Conservation (phyloP, 202 grass and related monocot genomes). For the Schoenoplectus tabernaemontani region DNA sequence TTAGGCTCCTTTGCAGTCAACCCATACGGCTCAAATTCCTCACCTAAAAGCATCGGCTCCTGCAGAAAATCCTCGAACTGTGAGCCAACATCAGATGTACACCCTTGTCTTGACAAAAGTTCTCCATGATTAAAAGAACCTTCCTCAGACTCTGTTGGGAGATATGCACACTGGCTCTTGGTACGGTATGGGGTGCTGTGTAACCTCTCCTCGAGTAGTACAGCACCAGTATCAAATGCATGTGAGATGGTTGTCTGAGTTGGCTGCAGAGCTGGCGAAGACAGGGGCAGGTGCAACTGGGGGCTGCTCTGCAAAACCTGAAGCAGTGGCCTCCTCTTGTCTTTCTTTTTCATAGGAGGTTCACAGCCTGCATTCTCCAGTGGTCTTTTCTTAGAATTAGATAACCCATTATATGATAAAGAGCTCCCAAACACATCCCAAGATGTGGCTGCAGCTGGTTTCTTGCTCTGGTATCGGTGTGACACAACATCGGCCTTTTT, state of each 20-base stretch:
- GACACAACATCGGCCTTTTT: constrained; percentile 23
- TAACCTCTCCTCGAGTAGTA: constrained; percentile 28
- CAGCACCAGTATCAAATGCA: constrained; percentile 34
- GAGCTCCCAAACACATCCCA: constrained; percentile 3
- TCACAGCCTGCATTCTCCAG: constrained; percentile 52
- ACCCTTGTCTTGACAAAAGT: constrained; percentile 39
- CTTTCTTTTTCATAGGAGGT: constrained; percentile 51
- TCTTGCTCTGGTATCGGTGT: constrained; percentile 58
- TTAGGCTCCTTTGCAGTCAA: constrained; percentile 36
- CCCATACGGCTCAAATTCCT: constrained; percentile 66
- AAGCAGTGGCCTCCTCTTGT: constrained; percentile 39
- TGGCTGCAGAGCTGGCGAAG: constrained; percentile 19
- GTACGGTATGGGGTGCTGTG: constrained; percentile 29
- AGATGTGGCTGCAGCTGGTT: background rate
- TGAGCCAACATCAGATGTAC: constrained; percentile 39
- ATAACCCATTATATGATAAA: background rate
- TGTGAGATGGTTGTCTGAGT: constrained; percentile 17
- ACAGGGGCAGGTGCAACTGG: constrained; percentile 29
- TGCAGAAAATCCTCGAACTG: constrained; percentile 55
- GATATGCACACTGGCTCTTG: constrained; percentile 50
- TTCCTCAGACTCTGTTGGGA: constrained; percentile 60
- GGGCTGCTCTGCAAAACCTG: constrained; percentile 59
- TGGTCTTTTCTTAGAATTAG: constrained; percentile 37
- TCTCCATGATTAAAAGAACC: constrained; percentile 50
- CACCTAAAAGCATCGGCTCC: constrained; percentile 44